A percentile compares a stretch with the other conserved stretches of the same genome.
Conservation (phyloP, 108 stramenopile genomes). For the Ochromonas danica region DNA sequence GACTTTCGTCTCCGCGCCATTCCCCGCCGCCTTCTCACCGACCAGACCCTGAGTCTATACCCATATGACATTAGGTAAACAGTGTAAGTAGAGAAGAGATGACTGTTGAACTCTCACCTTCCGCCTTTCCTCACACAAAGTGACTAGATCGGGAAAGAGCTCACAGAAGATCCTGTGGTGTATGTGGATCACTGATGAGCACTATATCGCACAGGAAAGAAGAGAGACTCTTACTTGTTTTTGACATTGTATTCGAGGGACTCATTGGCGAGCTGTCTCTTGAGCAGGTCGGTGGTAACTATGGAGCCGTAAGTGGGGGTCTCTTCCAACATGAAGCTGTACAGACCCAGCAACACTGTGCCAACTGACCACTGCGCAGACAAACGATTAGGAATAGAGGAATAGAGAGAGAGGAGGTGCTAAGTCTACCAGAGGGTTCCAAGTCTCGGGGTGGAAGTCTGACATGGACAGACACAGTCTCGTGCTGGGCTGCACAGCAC, state of each 20-base stretch:
- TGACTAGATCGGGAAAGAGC: slow-evolving; percentile 56
- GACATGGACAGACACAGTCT: slow-evolving; percentile 84
- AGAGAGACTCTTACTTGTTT: slow-evolving; percentile 36
- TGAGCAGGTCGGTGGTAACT: slow-evolving; percentile 67
- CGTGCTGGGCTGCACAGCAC: slow-evolving; percentile 52
- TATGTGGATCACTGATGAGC: too few relatives aligned
- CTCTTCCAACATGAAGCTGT: slow-evolving; percentile 90
- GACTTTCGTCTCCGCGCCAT: not conserved
- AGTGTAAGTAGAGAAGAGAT: too few relatives aligned
- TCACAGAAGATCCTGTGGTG: slow-evolving; percentile 44
- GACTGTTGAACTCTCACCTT: not conserved
- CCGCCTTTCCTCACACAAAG: slow-evolving; percentile 48
- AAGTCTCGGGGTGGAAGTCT: slow-evolving; percentile 84
- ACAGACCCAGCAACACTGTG: slow-evolving; percentile 88
- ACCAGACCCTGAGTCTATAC: too few relatives aligned
- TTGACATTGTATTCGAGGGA: slow-evolving; percentile 70
- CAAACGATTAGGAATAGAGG: not conserved
- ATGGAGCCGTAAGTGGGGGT: slow-evolving; percentile 80
- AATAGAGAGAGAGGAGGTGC: not conserved
- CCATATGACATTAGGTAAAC: too few relatives aligned
- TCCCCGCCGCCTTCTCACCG: too few relatives aligned
- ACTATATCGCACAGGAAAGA: too few relatives aligned
- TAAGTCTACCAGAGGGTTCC: slow-evolving; percentile 65
- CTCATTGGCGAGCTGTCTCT: slow-evolving; percentile 68
- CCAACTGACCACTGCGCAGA: slow-evolving; percentile 73